Percentiles rank a stretch among this genome's conserved stretches.
Conservation (phyloP, 768 basidiomycete species). For the Mrakia gelida region DNA sequence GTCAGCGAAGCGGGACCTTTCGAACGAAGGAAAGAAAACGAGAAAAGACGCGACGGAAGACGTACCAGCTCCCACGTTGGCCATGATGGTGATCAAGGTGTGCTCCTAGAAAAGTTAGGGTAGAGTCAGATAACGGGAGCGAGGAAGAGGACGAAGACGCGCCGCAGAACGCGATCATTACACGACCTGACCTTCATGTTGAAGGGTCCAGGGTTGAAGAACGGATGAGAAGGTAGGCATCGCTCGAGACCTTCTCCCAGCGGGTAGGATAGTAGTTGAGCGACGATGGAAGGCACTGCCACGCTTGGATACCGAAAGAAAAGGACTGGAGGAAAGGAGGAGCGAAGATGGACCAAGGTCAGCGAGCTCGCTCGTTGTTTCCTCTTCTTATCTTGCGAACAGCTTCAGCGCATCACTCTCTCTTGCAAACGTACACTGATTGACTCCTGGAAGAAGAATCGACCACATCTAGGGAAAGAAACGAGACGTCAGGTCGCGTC, state of each 20-base stretch:
- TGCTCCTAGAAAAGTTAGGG: constrained; percentile 54
- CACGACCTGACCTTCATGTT: constrained; percentile 37
- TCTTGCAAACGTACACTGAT: neutral
- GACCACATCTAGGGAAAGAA: neutral
- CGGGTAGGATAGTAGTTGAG: neutral
- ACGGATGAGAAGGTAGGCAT: constrained; percentile 48
- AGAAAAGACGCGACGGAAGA: neutral
- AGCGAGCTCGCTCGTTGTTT: too few relatives aligned
- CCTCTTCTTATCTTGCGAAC: too few relatives aligned
- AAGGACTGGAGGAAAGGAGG: neutral
- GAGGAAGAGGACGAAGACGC: too few relatives aligned
- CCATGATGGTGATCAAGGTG: constrained; percentile 85
- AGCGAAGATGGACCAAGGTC: too few relatives aligned
- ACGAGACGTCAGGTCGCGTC: neutral
- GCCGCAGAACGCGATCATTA: too few relatives aligned
- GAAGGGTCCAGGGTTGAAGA: constrained; percentile 77
- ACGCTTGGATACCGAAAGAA: neutral
- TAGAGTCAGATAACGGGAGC: too few relatives aligned
- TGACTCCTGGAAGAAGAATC: neutral
- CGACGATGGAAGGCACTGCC: neutral
- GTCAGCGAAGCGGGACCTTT: neutral
- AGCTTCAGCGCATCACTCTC: too few relatives aligned
- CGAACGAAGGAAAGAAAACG: too few relatives aligned
- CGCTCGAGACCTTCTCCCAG: neutral
- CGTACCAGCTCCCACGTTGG: constrained; percentile 53